These are phyloP conservation scores for Dactylorhiza incarnata DNA, from an alignment of 106 monocot genomes.

Conservation along the genomic window DNA sequence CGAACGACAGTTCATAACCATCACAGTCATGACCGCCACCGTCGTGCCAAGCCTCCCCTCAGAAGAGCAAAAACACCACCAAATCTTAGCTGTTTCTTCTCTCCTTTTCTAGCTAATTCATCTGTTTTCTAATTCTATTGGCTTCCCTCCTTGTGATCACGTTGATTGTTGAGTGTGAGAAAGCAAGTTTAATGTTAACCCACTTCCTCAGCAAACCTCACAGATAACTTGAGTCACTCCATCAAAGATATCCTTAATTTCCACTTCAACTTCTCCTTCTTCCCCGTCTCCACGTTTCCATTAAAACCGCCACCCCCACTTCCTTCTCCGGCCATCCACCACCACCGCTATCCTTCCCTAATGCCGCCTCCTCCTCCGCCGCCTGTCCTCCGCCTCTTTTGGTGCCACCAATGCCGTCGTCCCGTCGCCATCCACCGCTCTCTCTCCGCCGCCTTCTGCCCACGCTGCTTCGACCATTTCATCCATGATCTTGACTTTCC, in stretches of 20 bases:
- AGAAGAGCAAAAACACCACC: too few species aligned
- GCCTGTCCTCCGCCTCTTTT: slow-evolving; percentile 43
- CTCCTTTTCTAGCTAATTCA: too few species aligned
- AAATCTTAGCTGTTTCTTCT: too few species aligned
- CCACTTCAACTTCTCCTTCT: neutral
- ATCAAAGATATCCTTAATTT: slow-evolving; percentile 2
- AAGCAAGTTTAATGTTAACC: neutral
- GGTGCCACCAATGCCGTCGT: slow-evolving; percentile 68
- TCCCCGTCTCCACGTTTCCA: neutral
- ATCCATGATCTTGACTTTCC: slow-evolving; percentile 45
- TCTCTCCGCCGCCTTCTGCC: slow-evolving; percentile 56
- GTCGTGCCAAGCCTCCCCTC: too few species aligned
- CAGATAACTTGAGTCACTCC: neutral
- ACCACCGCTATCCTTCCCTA: neutral
- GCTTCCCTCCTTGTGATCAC: neutral
- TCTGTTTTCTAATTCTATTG: too few species aligned
- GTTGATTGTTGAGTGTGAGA: neutral
- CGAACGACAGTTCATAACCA: too few species aligned
- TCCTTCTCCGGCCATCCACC: neutral
- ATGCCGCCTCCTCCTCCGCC: slow-evolving; percentile 1
- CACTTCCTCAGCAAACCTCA: neutral
- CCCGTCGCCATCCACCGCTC: slow-evolving; percentile 55
- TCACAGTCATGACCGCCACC: too few species aligned
- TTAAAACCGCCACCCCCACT: neutral
- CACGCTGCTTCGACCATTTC: slow-evolving; percentile 68